A percentile compares a stretch with the other conserved stretches of the same genome.
Conservation (phyloP, 2,329 filamentous ascomycete species). For the Fusarium chaquense region DNA sequence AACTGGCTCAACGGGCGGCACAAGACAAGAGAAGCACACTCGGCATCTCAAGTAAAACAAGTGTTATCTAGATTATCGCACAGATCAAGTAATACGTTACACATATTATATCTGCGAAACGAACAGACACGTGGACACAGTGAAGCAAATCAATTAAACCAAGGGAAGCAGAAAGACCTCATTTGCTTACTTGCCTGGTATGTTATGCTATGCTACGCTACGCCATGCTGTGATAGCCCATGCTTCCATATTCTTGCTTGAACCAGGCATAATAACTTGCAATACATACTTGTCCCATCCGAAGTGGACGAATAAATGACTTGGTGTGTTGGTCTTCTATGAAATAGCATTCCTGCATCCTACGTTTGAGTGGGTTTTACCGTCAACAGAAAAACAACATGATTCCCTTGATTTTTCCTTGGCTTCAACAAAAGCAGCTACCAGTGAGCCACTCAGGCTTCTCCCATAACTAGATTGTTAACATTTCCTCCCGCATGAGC, state of each 20-base stretch:
- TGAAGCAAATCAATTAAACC: neutral
- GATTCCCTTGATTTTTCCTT: conserved; percentile 31
- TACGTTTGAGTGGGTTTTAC: conserved; percentile 12
- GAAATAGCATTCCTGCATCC: conserved; percentile 3
- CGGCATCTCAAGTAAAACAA: neutral
- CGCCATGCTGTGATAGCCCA: conserved; percentile 14
- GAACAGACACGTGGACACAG: conserved; percentile 9
- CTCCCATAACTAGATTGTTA: conserved; percentile 29
- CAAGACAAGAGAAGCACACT: neutral
- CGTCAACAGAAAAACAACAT: conserved; percentile 22
- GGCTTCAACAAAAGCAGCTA: neutral
- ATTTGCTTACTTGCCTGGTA: conserved; percentile 28
- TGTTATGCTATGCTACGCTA: conserved; percentile 26
- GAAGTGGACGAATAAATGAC: conserved; percentile 1
- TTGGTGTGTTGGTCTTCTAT: conserved; percentile 13
- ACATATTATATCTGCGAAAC: neutral
- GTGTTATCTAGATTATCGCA: neutral
- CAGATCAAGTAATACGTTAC: neutral
- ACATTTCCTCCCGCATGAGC: conserved; percentile 46
- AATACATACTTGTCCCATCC: conserved; percentile 8
- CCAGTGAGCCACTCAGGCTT: conserved; percentile 5
- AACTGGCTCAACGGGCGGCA: neutral
- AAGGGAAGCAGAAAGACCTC: conserved; percentile 16
- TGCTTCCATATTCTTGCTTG: conserved; percentile 20
- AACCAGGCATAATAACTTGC: conserved; percentile 11